These are phyloP conservation scores for Pyrenula aspistea DNA, from an alignment of 495 filamentous ascomycete species.

Conservation along the genomic window DNA sequence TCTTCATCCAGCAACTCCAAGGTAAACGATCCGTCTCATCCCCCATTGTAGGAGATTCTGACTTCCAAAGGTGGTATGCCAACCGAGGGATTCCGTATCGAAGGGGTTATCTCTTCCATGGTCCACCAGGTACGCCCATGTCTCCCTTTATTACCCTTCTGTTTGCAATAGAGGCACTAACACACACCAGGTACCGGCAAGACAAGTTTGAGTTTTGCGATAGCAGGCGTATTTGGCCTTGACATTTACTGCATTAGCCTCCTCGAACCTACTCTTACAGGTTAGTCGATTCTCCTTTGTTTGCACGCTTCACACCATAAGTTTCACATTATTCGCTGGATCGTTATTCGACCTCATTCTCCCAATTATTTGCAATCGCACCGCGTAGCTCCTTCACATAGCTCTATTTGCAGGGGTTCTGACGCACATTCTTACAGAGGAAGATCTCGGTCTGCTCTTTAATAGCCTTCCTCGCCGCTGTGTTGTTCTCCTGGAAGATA, in stretches of 20 bases:
- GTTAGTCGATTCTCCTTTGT: no score
- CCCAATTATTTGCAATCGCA: no score
- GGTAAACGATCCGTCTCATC: no score
- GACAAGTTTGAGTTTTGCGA: conserved; percentile 37
- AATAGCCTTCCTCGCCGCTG: conserved; percentile 35
- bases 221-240: conserved; percentile 29
- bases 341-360: no score
- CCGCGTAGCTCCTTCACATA: no score
- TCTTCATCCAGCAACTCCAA: conserved; percentile 55
- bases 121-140: no score
- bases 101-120: conserved; percentile 34
- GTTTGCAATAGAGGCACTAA: no score
- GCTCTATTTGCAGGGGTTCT: no score
- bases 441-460: conserved; percentile 59
- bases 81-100: conserved; percentile 48
- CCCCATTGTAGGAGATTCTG: no score
- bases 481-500: conserved; percentile 36
- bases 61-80: conserved; percentile 78
- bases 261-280: conserved; percentile 24
- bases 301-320: neutral
- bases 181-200: conserved; percentile 43
- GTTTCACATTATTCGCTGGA: conserved; percentile 5
- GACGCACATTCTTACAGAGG: no score
- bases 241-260: conserved; percentile 35
- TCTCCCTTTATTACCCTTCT: no score